phyloP scores from a whole-genome alignment of 1,139 yeast species.

The Debaryomyces subglobosus region DNA sequence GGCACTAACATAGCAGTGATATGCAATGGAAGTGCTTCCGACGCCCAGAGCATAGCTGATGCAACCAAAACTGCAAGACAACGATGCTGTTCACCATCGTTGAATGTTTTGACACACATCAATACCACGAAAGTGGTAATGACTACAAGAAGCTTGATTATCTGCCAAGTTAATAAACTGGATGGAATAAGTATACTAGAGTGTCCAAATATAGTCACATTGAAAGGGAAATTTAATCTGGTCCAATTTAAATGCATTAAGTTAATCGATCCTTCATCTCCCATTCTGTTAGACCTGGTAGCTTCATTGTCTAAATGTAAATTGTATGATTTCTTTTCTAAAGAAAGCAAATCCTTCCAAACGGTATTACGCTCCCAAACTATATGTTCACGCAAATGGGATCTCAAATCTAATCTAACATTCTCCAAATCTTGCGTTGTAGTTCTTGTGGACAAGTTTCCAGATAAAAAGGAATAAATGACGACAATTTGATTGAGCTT shows the following conservation, averaged over 20 bases:
- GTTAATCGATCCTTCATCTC: conserved; percentile 30
- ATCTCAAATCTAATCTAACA: conserved; percentile 68
- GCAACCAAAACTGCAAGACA: conserved; percentile 82
- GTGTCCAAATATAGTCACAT: conserved; percentile 22
- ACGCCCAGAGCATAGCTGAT: conserved; percentile 88
- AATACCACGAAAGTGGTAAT: conserved; percentile 48
- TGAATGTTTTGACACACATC: conserved; percentile 59
- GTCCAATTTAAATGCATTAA: conserved; percentile 30
- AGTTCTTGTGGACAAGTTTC: conserved; percentile 33
- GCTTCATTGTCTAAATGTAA: conserved; percentile 33
- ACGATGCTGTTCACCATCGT: conserved; percentile 67
- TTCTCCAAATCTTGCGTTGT: conserved; percentile 41
- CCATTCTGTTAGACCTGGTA: conserved; percentile 32
- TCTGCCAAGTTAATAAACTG: conserved; percentile 35
- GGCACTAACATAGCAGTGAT: conserved; percentile 85
- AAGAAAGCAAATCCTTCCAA: conserved; percentile 92
- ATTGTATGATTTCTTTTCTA: conserved; percentile 63
- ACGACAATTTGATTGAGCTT: conserved; percentile 52
- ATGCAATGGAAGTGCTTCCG: conserved; percentile 88
- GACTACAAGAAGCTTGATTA: conserved; percentile 50
- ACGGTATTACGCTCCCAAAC: conserved; percentile 97
- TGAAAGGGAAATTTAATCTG: conserved; percentile 24
- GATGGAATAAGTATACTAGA: conserved; percentile 28
- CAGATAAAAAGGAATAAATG: conserved; percentile 48
- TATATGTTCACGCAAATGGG: conserved; percentile 85